Base-by-base conservation (phyloP, 1,139 yeast species). In the Taphrina populina region DNA sequence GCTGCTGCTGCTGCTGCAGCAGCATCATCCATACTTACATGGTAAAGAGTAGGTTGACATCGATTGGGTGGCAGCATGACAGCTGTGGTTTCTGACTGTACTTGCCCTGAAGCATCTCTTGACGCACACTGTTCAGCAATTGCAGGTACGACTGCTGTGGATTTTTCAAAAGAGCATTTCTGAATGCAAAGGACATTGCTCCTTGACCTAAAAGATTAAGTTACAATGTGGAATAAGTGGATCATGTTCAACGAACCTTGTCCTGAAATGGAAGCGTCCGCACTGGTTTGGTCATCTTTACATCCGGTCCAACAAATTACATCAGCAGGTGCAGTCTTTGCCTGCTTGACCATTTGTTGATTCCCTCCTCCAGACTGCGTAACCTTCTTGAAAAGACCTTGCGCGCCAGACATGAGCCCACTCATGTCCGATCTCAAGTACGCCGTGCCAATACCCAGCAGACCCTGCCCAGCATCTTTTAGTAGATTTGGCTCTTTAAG, bases 111-210 rank as follows among this genome's bases (percentile, higher is more conserved):
- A 17, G 19, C 51, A 83, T 79, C 24, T 75, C 69, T 21, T 75
- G 69, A 68, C 97, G 78, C 83, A 88, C 84, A 63, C 83, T 82
- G 70, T 88, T 88, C 69, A 90, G 75, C 64, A 90, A 74, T 11
- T 90, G 79, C 64, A 88, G 69, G 67, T 84, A 90, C 27, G 84
- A 76, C 72, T 88, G 96, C 64, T 81, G 77, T 3, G 90, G 86
- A 65, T 80, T 78, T 58, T 76, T 75, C 32, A 75, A 68, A 74
- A 90, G 73, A 21, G 85, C 94, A 61, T 78, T 76, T 59, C 88
- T 79, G 66, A 90, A 88, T 0, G 96, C 85, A 76, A 84, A 88
- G 51, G 95, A 84, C 95, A 90, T 87, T 20, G 97, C 97, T 58
- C 97, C 97, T 26, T 49, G 54, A n/a, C 47, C 47, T 43, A 43